Conservation (phyloP, 257 asterid species). For the Cordia subcordata region DNA sequence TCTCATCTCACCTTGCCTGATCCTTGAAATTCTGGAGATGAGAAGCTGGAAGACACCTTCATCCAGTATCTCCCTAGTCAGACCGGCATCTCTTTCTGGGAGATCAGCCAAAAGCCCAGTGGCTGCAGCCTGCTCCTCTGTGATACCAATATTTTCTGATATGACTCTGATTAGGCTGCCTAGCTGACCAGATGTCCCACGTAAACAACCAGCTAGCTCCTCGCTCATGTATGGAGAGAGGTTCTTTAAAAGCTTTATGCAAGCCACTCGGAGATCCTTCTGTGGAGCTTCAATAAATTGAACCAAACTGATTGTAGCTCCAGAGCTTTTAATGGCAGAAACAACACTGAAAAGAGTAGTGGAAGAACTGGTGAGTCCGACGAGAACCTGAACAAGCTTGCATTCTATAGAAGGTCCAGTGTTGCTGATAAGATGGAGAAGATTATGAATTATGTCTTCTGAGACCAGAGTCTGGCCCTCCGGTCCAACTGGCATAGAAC, state of each 20-base stretch:
- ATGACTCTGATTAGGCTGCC: constrained; percentile 60
- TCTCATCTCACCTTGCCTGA: constrained; percentile 76
- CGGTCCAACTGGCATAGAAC: constrained; percentile 65
- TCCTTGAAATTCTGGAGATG: constrained; percentile 46
- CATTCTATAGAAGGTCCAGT: constrained; percentile 93
- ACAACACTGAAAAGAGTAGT: constrained; percentile 62
- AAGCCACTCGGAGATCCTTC: constrained; percentile 72
- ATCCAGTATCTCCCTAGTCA: constrained; percentile 73
- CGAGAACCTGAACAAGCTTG: constrained; percentile 87
- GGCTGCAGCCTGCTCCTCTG: constrained; percentile 93
- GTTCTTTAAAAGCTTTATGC: constrained; percentile 74
- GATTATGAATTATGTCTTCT: constrained; percentile 69
- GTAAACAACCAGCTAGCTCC: constrained; percentile 67
- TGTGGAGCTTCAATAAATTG: constrained; percentile 93
- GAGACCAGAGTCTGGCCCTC: constrained; percentile 77
- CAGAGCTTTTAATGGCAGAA: constrained; percentile 80
- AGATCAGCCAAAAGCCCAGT: constrained; percentile 78
- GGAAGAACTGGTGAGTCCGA: constrained; percentile 70
- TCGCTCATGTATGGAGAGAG: constrained; percentile 83
- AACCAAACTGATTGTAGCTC: constrained; percentile 79
- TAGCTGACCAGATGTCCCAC: constrained; percentile 73
- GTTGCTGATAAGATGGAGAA: constrained; percentile 82
- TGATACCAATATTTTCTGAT: constrained; percentile 56
- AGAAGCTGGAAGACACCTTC: constrained; percentile 63
- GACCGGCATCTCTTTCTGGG: constrained; percentile 75